These are phyloP conservation scores for Fusarium citri DNA, from an alignment of 2,329 filamentous ascomycete genomes.

Conservation along the genomic window DNA sequence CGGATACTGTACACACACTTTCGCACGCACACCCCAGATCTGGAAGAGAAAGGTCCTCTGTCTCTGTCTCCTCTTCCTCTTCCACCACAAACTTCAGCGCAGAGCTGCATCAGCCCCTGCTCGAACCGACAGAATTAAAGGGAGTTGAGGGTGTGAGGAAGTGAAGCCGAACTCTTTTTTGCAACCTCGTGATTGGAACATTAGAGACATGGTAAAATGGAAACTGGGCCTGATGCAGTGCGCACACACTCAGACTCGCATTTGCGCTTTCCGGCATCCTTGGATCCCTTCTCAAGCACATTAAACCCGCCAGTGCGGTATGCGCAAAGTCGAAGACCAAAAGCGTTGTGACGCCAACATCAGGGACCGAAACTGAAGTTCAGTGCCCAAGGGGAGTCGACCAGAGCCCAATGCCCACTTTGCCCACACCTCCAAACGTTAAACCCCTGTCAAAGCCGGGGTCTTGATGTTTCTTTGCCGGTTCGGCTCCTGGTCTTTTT, in stretches of 20 bases:
- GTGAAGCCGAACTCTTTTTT: slow-evolving; percentile 19
- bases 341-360: slow-evolving; percentile 43
- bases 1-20: slow-evolving; percentile 17
- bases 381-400: slow-evolving; percentile 40
- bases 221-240: slow-evolving; percentile 35
- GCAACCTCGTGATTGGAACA: slow-evolving; percentile 37
- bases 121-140: slow-evolving; percentile 29
- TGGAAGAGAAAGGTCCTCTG: slow-evolving; percentile 25
- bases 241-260: slow-evolving; percentile 44
- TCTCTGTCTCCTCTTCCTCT: slow-evolving; percentile 12
- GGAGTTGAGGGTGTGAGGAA: slow-evolving; percentile 33
- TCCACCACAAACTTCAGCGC: slow-evolving; percentile 14
- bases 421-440: slow-evolving; percentile 42
- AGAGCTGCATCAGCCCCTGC: slow-evolving; percentile 36
- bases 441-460: slow-evolving; percentile 38
- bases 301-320: slow-evolving; percentile 41
- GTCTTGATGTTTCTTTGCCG: slow-evolving; percentile 35
- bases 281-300: slow-evolving; percentile 25
- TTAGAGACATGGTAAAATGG: slow-evolving; percentile 43
- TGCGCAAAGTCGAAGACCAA: slow-evolving; percentile 43
- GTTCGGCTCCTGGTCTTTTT: slow-evolving; percentile 31
- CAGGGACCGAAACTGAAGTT: slow-evolving; percentile 36
- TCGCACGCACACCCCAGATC: slow-evolving; percentile 1
- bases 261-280: slow-evolving; percentile 31
- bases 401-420: slow-evolving; percentile 46